These are phyloP conservation scores for Acacia acuminata DNA, from an alignment of 306 rosid genomes.

Conservation along the genomic window DNA sequence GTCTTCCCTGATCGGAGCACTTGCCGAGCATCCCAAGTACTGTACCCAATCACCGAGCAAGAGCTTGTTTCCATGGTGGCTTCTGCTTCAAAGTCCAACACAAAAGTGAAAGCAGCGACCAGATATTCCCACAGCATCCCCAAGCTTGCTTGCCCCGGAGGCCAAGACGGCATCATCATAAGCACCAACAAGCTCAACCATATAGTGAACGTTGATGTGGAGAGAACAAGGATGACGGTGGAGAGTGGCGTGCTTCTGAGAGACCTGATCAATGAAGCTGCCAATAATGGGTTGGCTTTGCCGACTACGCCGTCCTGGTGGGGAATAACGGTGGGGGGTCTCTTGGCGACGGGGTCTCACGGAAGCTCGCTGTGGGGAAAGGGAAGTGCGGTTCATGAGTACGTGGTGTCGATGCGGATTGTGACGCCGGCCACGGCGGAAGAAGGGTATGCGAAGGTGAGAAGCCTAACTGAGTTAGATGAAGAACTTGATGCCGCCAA, in stretches of 20 bases:
- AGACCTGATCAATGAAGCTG: constrained; percentile 57
- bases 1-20: not conserved
- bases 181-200: constrained; percentile 66
- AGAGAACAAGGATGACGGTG: constrained; percentile 45
- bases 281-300: constrained; percentile 56
- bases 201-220: constrained; percentile 44
- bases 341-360: constrained; percentile 81
- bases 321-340: constrained; percentile 80
- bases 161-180: constrained; percentile 58
- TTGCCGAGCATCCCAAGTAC: not conserved
- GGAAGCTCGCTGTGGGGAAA: constrained; percentile 79
- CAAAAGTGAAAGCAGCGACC: not conserved
- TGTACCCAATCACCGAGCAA: not conserved
- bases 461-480: constrained; percentile 40
- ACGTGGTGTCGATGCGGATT: constrained; percentile 50
- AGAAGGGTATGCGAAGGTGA: constrained; percentile 61
- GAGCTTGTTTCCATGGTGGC: not conserved
- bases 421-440: constrained; percentile 47
- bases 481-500: constrained; percentile 64
- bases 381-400: constrained; percentile 77
- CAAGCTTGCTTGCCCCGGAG: constrained; percentile 53
- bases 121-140: not conserved
- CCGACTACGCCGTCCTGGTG: constrained; percentile 78
- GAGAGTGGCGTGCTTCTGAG: constrained; percentile 70
- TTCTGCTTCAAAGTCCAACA: not conserved